Conservation (phyloP, 2,329 filamentous ascomycete species). For the Xylaria hypoxylon region DNA sequence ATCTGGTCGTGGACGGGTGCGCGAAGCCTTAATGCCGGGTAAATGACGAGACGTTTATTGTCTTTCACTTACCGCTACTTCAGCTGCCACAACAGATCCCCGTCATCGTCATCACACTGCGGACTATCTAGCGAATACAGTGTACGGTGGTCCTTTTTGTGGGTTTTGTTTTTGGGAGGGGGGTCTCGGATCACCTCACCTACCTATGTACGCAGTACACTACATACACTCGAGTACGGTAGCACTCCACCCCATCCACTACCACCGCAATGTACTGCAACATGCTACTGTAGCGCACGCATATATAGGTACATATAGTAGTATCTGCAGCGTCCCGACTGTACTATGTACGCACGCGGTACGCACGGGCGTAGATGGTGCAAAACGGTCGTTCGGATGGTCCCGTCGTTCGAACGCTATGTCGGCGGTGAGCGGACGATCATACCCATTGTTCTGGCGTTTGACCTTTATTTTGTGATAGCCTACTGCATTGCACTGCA, state of each 20-base stretch:
- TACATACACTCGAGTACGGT: neutral
- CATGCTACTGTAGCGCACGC: conserved; percentile 5
- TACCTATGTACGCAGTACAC: neutral
- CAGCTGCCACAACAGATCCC: conserved; percentile 32
- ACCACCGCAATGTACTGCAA: conserved; percentile 18
- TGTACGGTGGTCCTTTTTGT: conserved; percentile 1
- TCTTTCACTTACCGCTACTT: conserved; percentile 40
- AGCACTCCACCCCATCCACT: conserved; percentile 18
- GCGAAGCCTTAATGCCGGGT: conserved; percentile 22
- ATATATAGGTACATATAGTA: too few relatives aligned
- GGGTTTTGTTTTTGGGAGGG: neutral
- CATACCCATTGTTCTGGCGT: conserved; percentile 13
- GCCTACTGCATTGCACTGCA: neutral
- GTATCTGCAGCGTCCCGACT: conserved; percentile 31
- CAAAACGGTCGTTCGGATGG: conserved; percentile 37
- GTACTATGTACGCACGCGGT: too few relatives aligned
- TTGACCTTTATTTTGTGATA: conserved; percentile 7
- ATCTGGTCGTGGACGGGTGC: conserved; percentile 24
- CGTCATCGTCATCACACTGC: conserved; percentile 24
- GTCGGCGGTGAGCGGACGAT: conserved; percentile 30
- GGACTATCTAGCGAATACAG: conserved; percentile 11
- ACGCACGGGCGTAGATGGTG: conserved; percentile 23
- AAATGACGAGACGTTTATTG: conserved; percentile 34
- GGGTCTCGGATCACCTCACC: neutral
- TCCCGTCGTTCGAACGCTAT: conserved; percentile 30